Percentiles rank a stretch among this genome's conserved stretches.
Evolutionary conservation across 2,329 filamentous ascomycete genomes (phyloP).

Genomic region (Fusarium marasasianum): DNA sequence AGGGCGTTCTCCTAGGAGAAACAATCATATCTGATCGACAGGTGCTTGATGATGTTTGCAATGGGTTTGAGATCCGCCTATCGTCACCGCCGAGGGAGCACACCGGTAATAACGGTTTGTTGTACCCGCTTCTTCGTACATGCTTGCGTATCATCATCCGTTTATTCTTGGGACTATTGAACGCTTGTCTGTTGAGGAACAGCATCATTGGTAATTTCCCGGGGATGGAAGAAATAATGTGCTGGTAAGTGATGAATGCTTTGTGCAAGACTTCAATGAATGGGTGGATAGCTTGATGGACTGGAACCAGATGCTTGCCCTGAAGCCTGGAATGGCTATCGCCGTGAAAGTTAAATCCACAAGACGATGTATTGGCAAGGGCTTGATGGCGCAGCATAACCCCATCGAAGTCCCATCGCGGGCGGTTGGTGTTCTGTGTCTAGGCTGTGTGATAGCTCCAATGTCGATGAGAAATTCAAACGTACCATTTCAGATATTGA

Average conservation of each 20-base stretch:
- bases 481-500: constrained; percentile 14
- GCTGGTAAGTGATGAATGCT: constrained; percentile 14
- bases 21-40: constrained; percentile 38
- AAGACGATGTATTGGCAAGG: constrained; percentile 34
- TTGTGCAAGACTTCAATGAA: constrained; percentile 4
- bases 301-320: constrained; percentile 14
- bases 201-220: background rate
- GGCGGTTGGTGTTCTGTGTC: background rate
- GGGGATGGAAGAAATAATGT: constrained; percentile 7
- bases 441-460: background rate
- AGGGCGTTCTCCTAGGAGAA: constrained; percentile 36
- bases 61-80: constrained; percentile 28
- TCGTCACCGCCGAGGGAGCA: constrained; percentile 5
- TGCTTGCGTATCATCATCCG: background rate
- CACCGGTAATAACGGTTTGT: constrained; percentile 12
- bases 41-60: constrained; percentile 35
- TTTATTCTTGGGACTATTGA: background rate
- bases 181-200: constrained; percentile 3
- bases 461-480: constrained; percentile 12
- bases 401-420: constrained; percentile 16
- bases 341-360: constrained; percentile 28
- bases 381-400: constrained; percentile 36
- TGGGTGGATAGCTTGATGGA: constrained; percentile 11
- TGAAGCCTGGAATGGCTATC: constrained; percentile 2
- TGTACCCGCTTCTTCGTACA: constrained; percentile 16